Base-by-base conservation (phyloP, 2,329 filamentous ascomycete genomes). In the Talaromyces sp. region DNA sequence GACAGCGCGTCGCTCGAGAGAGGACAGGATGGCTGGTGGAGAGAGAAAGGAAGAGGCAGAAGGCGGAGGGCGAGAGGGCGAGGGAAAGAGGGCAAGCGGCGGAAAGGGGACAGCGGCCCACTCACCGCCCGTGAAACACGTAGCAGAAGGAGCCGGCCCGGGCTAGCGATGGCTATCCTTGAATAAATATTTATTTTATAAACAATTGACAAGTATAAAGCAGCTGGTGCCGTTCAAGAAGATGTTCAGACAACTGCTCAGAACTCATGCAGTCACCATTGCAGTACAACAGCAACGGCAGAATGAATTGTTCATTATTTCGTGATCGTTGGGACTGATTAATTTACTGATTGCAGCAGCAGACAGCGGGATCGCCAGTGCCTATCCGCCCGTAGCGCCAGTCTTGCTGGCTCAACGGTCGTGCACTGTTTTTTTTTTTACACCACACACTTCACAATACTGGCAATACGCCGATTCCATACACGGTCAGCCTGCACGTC, bases 1-100 rank as follows among this genome's bases (percentile, higher is more conserved):
- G 49, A 13, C 13, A 52, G 49, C 49, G 63, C 59, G 56, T 63
- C 62, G 38, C 52, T 60, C 43, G 29, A 59, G 66, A 59, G 59
- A 56, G 24, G 41, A 52, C 51, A 61, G 58, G 55, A 61, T 55
- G 60, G 61, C 51, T 64, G 56, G 62, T 49, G 58, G 58, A 55
- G 49, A 60, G 58, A 62, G 60, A 49, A 56, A 57, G 60, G 49
- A 53, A 49, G 61, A 62, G 57, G 56, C 49, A 58, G 49, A 60
- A 27, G 59, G 43, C 6, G 31, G 46, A n/a, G 32, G 14, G 13
- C 17, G 35, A n/a, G 49, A 26, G 21, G 54, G 58, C 35, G 50
- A 17, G 32, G 41, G 50, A 58, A 19, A 50, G 46, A 58, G 56
- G 29, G 55, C 62, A 53, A 55, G 43, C 55, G 52, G 54, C 58